A percentile compares a stretch with the other conserved stretches of the same genome.
These are phyloP conservation scores for Diaporthe batatas DNA, from an alignment of 2,329 filamentous ascomycete genomes.

Conservation along the genomic window DNA sequence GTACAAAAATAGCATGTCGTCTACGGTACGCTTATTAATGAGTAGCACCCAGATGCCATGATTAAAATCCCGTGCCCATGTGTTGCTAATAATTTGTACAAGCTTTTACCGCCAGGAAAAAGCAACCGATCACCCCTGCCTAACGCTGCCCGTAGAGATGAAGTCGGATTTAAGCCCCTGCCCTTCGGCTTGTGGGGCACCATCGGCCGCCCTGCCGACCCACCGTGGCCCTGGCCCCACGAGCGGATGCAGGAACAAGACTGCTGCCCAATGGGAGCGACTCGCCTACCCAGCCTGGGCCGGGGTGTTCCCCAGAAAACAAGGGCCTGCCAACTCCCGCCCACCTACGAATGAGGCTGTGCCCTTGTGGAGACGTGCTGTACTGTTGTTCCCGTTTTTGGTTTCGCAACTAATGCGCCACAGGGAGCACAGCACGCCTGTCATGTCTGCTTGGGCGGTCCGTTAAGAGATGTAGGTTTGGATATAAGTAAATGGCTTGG, in stretches of 20 bases:
- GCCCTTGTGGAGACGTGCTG: not conserved
- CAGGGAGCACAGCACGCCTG: not conserved
- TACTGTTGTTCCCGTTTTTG: not conserved
- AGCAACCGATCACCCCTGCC: not conserved
- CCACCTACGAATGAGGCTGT: constrained; percentile 25
- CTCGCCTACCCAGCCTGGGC: constrained; percentile 20
- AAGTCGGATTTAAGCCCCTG: constrained; percentile 19
- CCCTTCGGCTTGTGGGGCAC: constrained; percentile 31
- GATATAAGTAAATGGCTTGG: constrained; percentile 15
- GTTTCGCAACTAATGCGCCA: constrained; percentile 21
- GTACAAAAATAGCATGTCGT: not conserved
- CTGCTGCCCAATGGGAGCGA: not conserved
- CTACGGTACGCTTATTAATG: too few species aligned
- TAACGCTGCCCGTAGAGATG: not conserved
- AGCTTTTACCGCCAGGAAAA: constrained; percentile 1
- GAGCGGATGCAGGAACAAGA: constrained; percentile 15
- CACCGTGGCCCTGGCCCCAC: not conserved
- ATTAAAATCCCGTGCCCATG: not conserved
- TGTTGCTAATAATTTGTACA: not conserved
- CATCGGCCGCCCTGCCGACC: not conserved
- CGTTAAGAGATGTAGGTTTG: not conserved
- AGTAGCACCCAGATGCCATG: too few species aligned
- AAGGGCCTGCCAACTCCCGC: too few species aligned
- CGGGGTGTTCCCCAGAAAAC: not conserved
- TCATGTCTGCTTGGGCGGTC: constrained; percentile 3